Evolutionary conservation across 192 early-diverging fungal genomes (phyloP).

Genomic region (Coemansia sp.): DNA sequence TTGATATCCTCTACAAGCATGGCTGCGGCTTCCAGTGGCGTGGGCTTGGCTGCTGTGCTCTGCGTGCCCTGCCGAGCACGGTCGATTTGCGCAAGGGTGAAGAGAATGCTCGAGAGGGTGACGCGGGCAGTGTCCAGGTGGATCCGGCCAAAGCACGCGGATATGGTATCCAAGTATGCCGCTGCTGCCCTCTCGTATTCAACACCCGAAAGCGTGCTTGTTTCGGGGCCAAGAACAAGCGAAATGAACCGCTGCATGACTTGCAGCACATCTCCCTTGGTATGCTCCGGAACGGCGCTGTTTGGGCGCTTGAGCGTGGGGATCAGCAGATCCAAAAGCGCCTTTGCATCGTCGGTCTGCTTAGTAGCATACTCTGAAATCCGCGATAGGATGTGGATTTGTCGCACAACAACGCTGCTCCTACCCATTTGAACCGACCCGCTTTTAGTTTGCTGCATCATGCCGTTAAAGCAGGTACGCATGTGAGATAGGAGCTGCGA

Average conservation of each 20-base stretch:
- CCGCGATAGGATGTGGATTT: constrained; percentile 78
- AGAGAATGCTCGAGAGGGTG: constrained; percentile 64
- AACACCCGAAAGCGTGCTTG: background rate
- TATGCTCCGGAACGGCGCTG: constrained; percentile 70
- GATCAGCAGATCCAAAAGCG: constrained; percentile 75
- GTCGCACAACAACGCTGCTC: constrained; percentile 54
- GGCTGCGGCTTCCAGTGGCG: constrained; percentile 55
- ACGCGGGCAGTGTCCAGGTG: constrained; percentile 63
- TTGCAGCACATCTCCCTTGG: constrained; percentile 80
- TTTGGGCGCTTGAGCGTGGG: constrained; percentile 76
- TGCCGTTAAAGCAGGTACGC: constrained; percentile 39
- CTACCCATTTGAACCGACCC: constrained; percentile 1
- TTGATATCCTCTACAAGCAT: constrained; percentile 75
- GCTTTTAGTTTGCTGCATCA: background rate
- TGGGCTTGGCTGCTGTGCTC: background rate
- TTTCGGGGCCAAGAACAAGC: constrained; percentile 56
- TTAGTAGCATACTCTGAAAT: constrained; percentile 72
- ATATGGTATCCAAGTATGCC: constrained; percentile 67
- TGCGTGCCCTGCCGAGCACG: background rate
- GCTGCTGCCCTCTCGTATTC: constrained; percentile 40
- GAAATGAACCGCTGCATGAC: constrained; percentile 80
- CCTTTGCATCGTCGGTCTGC: constrained; percentile 62
- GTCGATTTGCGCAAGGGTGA: constrained; percentile 65
- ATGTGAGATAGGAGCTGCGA: constrained; percentile 46
- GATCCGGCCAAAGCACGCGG: constrained; percentile 70